A percentile compares a stretch with the other conserved stretches of the same genome.
Evolutionary conservation across 345 rosid genomes (phyloP).

Genomic region (Adansonia digitata): DNA sequence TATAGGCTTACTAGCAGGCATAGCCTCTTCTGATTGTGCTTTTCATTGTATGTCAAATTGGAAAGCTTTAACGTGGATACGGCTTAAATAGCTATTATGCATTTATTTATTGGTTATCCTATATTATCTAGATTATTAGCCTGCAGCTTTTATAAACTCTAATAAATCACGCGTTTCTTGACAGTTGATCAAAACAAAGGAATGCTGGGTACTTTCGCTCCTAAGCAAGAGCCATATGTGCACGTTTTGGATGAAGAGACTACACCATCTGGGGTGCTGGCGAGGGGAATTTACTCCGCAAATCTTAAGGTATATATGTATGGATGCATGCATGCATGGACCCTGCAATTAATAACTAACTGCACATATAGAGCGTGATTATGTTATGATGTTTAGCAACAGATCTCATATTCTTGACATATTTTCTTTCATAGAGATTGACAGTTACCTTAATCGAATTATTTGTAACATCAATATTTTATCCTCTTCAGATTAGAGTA

Average conservation of each 20-base stretch:
- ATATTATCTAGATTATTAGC: neutral
- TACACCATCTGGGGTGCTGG: conserved; percentile 49
- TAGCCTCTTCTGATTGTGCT: neutral
- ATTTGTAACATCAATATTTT: neutral
- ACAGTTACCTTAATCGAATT: neutral
- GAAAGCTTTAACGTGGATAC: neutral
- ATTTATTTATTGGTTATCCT: neutral
- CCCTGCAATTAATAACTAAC: neutral
- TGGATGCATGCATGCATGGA: neutral
- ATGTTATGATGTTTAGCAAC: neutral
- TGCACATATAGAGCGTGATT: neutral
- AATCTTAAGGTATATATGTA: conserved; percentile 32
- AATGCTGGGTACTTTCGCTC: conserved; percentile 64
- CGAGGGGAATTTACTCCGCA: conserved; percentile 51
- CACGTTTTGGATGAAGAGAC: conserved; percentile 49
- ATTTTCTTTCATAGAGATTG: neutral
- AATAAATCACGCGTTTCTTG: neutral
- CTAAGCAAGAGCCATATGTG: conserved; percentile 42
- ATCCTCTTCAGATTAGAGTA: neutral
- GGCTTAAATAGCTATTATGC: neutral
- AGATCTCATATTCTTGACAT: neutral
- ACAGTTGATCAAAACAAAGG: conserved; percentile 53
- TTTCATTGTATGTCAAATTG: neutral
- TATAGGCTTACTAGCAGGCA: neutral
- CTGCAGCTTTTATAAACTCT: neutral